phyloP scores from a whole-genome alignment of 768 basidiomycete genomes.

The Phaffia tasmanica region DNA sequence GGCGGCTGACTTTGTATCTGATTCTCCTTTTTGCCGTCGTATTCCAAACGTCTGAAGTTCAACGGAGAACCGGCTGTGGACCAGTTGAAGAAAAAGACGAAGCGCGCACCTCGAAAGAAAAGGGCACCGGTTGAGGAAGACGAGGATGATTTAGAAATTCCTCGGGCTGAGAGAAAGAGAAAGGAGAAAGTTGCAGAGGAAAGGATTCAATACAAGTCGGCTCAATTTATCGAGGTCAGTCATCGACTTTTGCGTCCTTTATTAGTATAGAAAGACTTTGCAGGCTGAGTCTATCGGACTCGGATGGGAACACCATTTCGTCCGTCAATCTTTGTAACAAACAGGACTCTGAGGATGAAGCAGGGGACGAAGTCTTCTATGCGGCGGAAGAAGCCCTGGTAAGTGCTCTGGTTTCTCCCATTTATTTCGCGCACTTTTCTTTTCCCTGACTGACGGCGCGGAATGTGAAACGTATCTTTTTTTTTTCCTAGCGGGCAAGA shows the following conservation, averaged over 20 bases:
- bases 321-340: not conserved
- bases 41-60: too few relatives aligned
- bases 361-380: constrained; percentile 6
- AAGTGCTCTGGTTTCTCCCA: not conserved
- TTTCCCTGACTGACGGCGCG: not conserved
- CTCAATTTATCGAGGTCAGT: constrained; percentile 15
- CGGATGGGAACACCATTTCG: too few relatives aligned
- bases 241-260: not conserved
- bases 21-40: too few relatives aligned
- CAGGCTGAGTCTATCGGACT: not conserved
- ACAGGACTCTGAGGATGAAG: constrained; percentile 16
- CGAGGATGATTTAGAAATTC: constrained; percentile 1
- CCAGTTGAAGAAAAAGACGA: constrained; percentile 45
- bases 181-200: constrained; percentile 14
- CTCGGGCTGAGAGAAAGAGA: not conserved
- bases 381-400: constrained; percentile 3
- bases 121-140: not conserved
- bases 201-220: not conserved
- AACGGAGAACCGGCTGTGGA: constrained; percentile 59
- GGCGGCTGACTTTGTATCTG: too few relatives aligned
- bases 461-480: not conserved
- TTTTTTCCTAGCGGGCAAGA: too few relatives aligned
- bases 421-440: not conserved
- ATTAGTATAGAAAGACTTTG: not conserved
- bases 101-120: constrained; percentile 4